Evolutionary conservation across 768 basidiomycete species (phyloP).

Genomic region (Leccinum arenicola): DNA sequence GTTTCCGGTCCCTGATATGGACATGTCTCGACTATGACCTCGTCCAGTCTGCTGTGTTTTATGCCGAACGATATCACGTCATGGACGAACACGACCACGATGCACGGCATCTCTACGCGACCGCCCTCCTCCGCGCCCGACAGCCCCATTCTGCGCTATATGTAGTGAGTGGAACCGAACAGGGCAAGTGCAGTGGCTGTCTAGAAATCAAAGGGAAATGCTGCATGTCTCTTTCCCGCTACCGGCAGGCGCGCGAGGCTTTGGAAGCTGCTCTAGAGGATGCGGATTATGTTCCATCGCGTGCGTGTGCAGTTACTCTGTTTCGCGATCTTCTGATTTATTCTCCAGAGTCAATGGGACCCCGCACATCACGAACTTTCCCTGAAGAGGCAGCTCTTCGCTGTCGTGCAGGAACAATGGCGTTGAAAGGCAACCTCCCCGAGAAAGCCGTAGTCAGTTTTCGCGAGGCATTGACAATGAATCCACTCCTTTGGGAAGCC

Average conservation of each 20-base stretch:
- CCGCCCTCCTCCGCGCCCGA: conserved; percentile 63
- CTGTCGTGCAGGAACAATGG: conserved; percentile 75
- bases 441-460: conserved; percentile 73
- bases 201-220: conserved; percentile 77
- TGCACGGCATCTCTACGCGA: conserved; percentile 83
- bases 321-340: conserved; percentile 12
- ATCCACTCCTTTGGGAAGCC: conserved; percentile 90
- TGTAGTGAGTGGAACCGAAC: conserved; percentile 61
- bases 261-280: conserved; percentile 61
- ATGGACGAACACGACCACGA: conserved; percentile 72
- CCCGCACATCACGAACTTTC: conserved; percentile 53
- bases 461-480: conserved; percentile 62
- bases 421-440: conserved; percentile 74
- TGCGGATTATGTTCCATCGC: conserved; percentile 48
- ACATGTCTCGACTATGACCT: conserved; percentile 81
- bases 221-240: conserved; percentile 66
- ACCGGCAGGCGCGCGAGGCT: conserved; percentile 73
- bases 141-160: conserved; percentile 74
- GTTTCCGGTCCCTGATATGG: conserved; percentile 75
- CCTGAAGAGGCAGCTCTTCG: conserved; percentile 72
- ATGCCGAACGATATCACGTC: conserved; percentile 80
- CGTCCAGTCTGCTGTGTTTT: conserved; percentile 78
- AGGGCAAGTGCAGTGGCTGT: conserved; percentile 69
- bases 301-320: conserved; percentile 40
- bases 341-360: conserved; percentile 51